Conservation (phyloP, 1,284 basidiomycete species). For the Pisolithus thermaeus region DNA sequence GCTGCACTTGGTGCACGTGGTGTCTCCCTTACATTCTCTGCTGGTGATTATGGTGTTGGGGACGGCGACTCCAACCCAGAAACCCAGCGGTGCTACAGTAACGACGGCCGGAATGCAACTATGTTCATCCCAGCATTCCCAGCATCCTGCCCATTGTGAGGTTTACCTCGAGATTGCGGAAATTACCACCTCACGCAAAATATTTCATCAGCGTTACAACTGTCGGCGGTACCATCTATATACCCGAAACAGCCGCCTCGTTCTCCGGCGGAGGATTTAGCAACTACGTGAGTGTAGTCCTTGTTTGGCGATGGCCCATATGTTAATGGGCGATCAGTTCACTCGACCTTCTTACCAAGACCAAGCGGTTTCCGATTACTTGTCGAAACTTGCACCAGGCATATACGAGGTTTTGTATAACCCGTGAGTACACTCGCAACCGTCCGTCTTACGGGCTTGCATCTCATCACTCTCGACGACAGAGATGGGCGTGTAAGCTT, state of each 20-base stretch:
- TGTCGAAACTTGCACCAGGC: slow-evolving; percentile 39
- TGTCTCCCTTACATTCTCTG: slow-evolving; percentile 54
- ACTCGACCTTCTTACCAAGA: slow-evolving; percentile 50
- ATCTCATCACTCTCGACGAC: not conserved
- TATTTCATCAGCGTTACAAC: slow-evolving; percentile 40
- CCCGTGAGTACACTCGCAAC: slow-evolving; percentile 30
- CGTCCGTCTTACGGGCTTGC: slow-evolving; percentile 3
- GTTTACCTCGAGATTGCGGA: not conserved
- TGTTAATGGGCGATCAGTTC: slow-evolving; percentile 1
- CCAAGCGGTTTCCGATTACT: slow-evolving; percentile 34
- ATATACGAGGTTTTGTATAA: slow-evolving; percentile 58
- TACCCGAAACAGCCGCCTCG: slow-evolving; percentile 50
- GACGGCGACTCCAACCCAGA: slow-evolving; percentile 46
- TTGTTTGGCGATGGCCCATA: not conserved
- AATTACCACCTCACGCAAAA: not conserved
- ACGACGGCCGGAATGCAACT: slow-evolving; percentile 49
- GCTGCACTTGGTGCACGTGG: slow-evolving; percentile 58
- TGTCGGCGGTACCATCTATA: slow-evolving; percentile 52
- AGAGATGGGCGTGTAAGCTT: slow-evolving; percentile 33
- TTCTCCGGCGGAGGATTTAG: slow-evolving; percentile 68
- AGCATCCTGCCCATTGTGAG: slow-evolving; percentile 38
- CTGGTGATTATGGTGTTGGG: slow-evolving; percentile 70
- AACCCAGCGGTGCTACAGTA: slow-evolving; percentile 50
- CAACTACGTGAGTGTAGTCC: slow-evolving; percentile 20
- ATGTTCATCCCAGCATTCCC: slow-evolving; percentile 59